Base-by-base conservation (phyloP, 345 rosid genomes). In the Odontarrhena argentea region DNA sequence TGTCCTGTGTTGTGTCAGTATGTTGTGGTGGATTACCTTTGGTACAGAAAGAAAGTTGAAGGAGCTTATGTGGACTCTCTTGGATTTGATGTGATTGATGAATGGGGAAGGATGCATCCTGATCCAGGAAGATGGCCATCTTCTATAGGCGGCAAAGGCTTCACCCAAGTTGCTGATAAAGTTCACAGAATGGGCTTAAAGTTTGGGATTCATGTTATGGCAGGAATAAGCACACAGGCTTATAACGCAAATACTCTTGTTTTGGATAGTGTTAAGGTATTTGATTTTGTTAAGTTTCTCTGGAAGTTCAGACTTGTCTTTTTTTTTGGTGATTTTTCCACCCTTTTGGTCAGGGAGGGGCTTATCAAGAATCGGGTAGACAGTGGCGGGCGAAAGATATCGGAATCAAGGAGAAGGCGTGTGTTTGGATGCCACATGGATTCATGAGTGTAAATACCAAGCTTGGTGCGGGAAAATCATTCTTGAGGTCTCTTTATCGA, bases 91-190 rank as follows among this genome's bases (percentile, higher is more conserved):
- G 97, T 90, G 52, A 90, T 90, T 74, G 99, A 94, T 79, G 68
- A 84, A 75, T 91, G 99, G 97, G 99, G 99, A 59, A 84, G 97
- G 67, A 45, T 83, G 84, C 75, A 85, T 30, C 99, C 97, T 24
- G 96, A 87, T 71, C 95, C 95, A 0, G 77, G 7, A 15, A 72
- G 99, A 60, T 94, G 99, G 99, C 96, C 99, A n/a, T 94, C 99
- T 8, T 88, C 96, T 58, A 77, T 10, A 70, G 84, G 74, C 11
- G 92, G 95, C 43, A 88, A 82, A 74, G 96, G 97, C 41, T 94
- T 94, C 74, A 75, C 83, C 0, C 80, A 87, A 74, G 92, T 94
- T 1, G 95, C 97, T 0, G 76, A 67, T 57, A 86, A 84, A 75
- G 92, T 91, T 32, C 97, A 90, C 59, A 34, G 67, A 67, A 83